These are phyloP conservation scores for Phytophthora tentaculata DNA, from an alignment of 352 stramenopile species.

Conservation along the genomic window DNA sequence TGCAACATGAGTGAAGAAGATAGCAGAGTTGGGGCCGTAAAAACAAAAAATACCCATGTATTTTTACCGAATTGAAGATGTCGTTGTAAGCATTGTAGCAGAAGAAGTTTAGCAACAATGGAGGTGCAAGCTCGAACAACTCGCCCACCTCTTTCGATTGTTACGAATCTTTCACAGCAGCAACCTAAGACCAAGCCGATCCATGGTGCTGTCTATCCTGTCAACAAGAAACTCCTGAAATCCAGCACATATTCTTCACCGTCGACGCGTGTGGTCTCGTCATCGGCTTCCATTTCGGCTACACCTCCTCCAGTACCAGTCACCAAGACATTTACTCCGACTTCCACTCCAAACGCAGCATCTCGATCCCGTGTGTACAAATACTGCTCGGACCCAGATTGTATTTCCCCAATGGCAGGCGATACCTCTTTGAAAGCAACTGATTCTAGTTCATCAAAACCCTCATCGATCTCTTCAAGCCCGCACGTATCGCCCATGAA, in stretches of 20 bases:
- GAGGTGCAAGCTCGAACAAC: conserved; percentile 9
- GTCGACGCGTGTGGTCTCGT: conserved; percentile 20
- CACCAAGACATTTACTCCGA: conserved; percentile 21
- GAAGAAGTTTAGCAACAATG: conserved; percentile 23
- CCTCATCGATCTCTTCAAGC: conserved; percentile 9
- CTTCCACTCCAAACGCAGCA: conserved; percentile 3
- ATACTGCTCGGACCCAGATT: conserved; percentile 45
- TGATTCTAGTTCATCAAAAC: conserved; percentile 3
- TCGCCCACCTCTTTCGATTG: conserved; percentile 29
- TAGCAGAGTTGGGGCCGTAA: neutral
- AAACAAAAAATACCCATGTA: conserved; percentile 32
- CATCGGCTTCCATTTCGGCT: conserved; percentile 8
- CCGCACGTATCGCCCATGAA: conserved; percentile 40
- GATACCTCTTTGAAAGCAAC: conserved; percentile 7
- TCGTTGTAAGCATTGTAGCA: neutral
- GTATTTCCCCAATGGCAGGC: conserved; percentile 24
- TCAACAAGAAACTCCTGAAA: conserved; percentile 11
- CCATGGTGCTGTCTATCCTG: conserved; percentile 8
- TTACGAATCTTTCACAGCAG: conserved; percentile 27
- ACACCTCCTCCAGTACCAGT: conserved; percentile 14
- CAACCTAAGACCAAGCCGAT: conserved; percentile 12
- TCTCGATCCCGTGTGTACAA: conserved; percentile 34
- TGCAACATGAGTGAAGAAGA: conserved; percentile 20
- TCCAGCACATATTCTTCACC: conserved; percentile 13
- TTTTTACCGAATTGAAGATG: conserved; percentile 26